Base-by-base conservation (phyloP, 2,329 filamentous ascomycete species). In the Cordyceps cicadae region DNA sequence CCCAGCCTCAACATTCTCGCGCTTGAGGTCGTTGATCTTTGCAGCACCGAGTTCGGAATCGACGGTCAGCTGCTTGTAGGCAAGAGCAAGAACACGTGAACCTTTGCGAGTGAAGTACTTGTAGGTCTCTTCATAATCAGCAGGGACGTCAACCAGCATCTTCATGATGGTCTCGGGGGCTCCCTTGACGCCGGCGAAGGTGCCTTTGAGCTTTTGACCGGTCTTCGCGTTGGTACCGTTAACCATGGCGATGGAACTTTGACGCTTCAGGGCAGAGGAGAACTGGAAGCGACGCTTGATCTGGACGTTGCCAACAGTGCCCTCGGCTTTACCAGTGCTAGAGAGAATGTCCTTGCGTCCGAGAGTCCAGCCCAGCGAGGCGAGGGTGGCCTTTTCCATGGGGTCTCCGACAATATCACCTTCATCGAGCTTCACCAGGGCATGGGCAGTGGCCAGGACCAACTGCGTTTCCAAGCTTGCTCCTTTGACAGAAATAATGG, bases 281-380 rank as follows among this genome's bases (percentile, higher is more conserved):
- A 99, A 99, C 70, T 97, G 94, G 83, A 99, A 99, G 64, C 94
- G 88, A 65, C 94, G 89, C 78, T 94, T 96, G 73, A 99, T 89
- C 68, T 97, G 93, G 59, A 97, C 94, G 55, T 86, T 86, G 62
- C 95, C 91, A 21, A 73, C 70, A 9, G 70, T 70, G 54, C 65
- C 68, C 41, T 70, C 70, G 52, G 70, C 70, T 66, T 75, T 75
- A 63, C 66, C 67, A 21, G 83, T 80, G 72, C 86, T 88, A 32
- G 85, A 85, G 17, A 99, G 82, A 37, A 83, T 87, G 69, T 99
- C 93, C 66, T 96, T 94, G 69, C 86, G 88, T 53, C 92, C 92
- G n/a, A 99, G 82, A 61, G 83, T 87, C 94, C 94, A 99, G 59
- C 93, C 92, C 12, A 99, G 86, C 60, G 93, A 92, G 54, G 82